phyloP scores from a whole-genome alignment of 2,329 filamentous ascomycete genomes.

The Sclerotinia subarctica region DNA sequence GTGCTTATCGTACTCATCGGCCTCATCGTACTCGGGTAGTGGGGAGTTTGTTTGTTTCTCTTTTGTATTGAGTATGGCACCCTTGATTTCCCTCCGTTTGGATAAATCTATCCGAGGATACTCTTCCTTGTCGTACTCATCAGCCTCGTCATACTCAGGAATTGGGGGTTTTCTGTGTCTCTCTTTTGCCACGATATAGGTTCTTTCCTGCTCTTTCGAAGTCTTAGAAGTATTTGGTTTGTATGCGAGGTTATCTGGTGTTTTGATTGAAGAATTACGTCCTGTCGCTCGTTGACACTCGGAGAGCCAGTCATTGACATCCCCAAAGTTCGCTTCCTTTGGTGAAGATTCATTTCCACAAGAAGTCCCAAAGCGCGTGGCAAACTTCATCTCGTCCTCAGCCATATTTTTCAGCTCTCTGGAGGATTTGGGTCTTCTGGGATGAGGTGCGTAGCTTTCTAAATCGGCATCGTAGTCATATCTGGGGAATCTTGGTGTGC shows the following conservation, averaged over 20 bases:
- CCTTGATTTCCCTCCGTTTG: background rate
- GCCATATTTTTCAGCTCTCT: too few relatives aligned
- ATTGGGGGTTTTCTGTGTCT: background rate
- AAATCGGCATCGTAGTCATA: too few relatives aligned
- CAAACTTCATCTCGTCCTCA: too few relatives aligned
- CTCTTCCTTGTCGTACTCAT: background rate
- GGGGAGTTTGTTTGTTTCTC: background rate
- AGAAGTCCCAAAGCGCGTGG: background rate
- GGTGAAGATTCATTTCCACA: background rate
- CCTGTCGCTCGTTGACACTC: background rate
- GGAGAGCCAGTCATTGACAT: background rate
- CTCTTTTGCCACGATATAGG: too few relatives aligned
- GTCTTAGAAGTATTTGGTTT: background rate
- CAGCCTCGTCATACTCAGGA: background rate
- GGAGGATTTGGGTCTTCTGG: too few relatives aligned
- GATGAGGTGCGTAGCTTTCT: too few relatives aligned
- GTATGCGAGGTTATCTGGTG: background rate
- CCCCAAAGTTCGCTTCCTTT: background rate
- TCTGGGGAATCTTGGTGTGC: too few relatives aligned
- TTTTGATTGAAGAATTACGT: background rate
- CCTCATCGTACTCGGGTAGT: background rate
- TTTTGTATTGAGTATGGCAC: background rate
- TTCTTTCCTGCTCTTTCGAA: background rate
- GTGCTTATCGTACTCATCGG: background rate
- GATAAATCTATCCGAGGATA: background rate